phyloP scores from a whole-genome alignment of 2,329 filamentous ascomycete species.

The Mycosphaerella sp. region DNA sequence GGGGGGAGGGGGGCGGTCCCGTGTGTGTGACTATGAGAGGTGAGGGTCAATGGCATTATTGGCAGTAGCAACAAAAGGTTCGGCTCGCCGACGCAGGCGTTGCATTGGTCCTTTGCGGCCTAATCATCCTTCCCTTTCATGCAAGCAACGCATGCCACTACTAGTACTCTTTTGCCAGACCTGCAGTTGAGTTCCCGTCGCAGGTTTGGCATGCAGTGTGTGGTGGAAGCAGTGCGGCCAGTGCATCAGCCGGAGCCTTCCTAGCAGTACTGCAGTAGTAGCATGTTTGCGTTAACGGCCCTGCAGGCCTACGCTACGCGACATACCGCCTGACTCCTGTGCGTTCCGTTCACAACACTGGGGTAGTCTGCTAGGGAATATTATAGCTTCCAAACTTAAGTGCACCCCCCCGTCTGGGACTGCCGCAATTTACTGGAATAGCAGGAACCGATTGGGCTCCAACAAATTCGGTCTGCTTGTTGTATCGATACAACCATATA shows the following conservation, averaged over 20 bases:
- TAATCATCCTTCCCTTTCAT: constrained; percentile 5
- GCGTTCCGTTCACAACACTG: constrained; percentile 17
- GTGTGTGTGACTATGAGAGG: too few relatives aligned
- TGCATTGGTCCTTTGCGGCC: constrained; percentile 18
- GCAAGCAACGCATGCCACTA: constrained; percentile 6
- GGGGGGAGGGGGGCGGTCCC: background rate
- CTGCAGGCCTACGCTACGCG: constrained; percentile 20
- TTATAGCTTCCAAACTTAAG: constrained; percentile 19
- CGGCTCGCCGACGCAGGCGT: constrained; percentile 17
- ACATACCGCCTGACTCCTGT: constrained; percentile 22
- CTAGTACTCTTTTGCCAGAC: background rate
- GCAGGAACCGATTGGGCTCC: constrained; percentile 12
- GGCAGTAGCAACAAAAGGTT: constrained; percentile 11
- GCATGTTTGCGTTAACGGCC: constrained; percentile 16
- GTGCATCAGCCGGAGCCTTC: constrained; percentile 17
- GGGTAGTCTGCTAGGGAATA: constrained; percentile 18
- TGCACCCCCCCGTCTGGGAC: constrained; percentile 11
- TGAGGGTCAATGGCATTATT: background rate
- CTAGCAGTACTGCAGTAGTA: constrained; percentile 4
- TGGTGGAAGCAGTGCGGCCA: constrained; percentile 3
- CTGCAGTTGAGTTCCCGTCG: constrained; percentile 15
- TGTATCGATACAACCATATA: constrained; percentile 1
- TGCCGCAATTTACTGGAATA: constrained; percentile 19
- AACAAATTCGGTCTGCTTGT: background rate
- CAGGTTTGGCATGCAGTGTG: constrained; percentile 13